phyloP scores from a whole-genome alignment of 768 basidiomycete species.

The Boletus subparvulus region DNA sequence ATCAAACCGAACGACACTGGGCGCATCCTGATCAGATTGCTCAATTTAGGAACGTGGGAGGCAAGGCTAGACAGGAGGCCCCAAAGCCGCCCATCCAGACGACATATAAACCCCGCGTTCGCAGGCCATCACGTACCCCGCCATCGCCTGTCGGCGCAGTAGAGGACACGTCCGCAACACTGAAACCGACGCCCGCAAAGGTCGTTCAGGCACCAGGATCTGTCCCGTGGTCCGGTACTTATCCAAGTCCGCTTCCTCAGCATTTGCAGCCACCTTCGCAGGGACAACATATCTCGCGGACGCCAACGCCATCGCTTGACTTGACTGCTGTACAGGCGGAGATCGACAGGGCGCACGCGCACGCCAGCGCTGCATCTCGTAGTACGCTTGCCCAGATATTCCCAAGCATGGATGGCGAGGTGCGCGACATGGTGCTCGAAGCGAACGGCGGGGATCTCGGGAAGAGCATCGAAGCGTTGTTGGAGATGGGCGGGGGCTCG shows the following conservation, averaged over 20 bases:
- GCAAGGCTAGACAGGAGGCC: slow-evolving; percentile 37
- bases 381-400: slow-evolving; percentile 89
- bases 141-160: slow-evolving; percentile 22
- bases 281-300: slow-evolving; percentile 60
- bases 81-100: slow-evolving; percentile 46
- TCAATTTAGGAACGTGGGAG: slow-evolving; percentile 30
- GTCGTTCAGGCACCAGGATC: slow-evolving; percentile 46
- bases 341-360: slow-evolving; percentile 76
- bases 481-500: slow-evolving; percentile 61
- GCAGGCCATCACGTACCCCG: slow-evolving; percentile 49
- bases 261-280: slow-evolving; percentile 41
- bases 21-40: slow-evolving; percentile 38
- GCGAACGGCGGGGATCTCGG: slow-evolving; percentile 88
- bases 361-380: slow-evolving; percentile 66
- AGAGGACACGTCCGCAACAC: slow-evolving; percentile 48
- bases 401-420: slow-evolving; percentile 76
- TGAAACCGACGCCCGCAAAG: neutral
- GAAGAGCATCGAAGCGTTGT: slow-evolving; percentile 79
- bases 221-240: slow-evolving; percentile 39
- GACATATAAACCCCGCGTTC: slow-evolving; percentile 74
- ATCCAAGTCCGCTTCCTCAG: slow-evolving; percentile 26
- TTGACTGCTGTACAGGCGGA: slow-evolving; percentile 67
- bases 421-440: slow-evolving; percentile 87
- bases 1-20: slow-evolving; percentile 38
- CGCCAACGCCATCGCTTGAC: slow-evolving; percentile 70